Base-by-base conservation (phyloP, 23 red algal species). In the Cyanidium caldarium region DNA sequence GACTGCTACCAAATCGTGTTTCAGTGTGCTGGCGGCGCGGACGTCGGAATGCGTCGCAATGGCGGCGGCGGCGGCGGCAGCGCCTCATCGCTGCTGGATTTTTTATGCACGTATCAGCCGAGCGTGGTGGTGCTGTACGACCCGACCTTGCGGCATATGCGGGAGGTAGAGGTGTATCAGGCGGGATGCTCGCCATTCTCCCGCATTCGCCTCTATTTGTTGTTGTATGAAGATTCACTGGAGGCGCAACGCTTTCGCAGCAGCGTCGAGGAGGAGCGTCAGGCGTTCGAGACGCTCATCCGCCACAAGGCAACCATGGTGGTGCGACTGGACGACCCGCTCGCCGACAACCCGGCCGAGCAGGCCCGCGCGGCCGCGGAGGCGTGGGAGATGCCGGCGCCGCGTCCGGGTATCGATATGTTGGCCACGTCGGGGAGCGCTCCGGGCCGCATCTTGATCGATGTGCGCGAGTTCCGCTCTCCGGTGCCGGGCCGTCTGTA, bases 41-140 rank as follows among this genome's bases (percentile, higher is more conserved):
- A n/a, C n/a, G n/a, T n/a, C n/a, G n/a, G n/a, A n/a, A n/a, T n/a
- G n/a, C n/a, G n/a, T n/a, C n/a, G n/a, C n/a, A n/a, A n/a, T n/a
- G n/a, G n/a, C n/a, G n/a, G n/a, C n/a, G n/a, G n/a, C n/a, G n/a
- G n/a, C n/a, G n/a, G n/a, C n/a, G n/a, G n/a, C n/a, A n/a, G n/a
- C n/a, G n/a, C n/a, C n/a, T 31, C 29, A 65, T 15, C 15, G 29
- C 29, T 5, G 12, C 57, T 76, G 40, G 57, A 66, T 19, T 46
- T 87, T 45, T 66, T 93, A 3, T 39, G 83, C 25, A 70, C 78
- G 37, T 77, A 66, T 33, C 68, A 79, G 42, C 92, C 92, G 25
- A 68, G 82, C 34, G 80, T 88, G 75, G 57, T 98, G 33, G 75
- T 98, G 30, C 28, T 88, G 57, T 98, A 88, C 45, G 82, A 98